These are phyloP conservation scores for Ceratocystis lukuohia DNA, from an alignment of 2,329 filamentous ascomycete genomes.

Conservation along the genomic window DNA sequence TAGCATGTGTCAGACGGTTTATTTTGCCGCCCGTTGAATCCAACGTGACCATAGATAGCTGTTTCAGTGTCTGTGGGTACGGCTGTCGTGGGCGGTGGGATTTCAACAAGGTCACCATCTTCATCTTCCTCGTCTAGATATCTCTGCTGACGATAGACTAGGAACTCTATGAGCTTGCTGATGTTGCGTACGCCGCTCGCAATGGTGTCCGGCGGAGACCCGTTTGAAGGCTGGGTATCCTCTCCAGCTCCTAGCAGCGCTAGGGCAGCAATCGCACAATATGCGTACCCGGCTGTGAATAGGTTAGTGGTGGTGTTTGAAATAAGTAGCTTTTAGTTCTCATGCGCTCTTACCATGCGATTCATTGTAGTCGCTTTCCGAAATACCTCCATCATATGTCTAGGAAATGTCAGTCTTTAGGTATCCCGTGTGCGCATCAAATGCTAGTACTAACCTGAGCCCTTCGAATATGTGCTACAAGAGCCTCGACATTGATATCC, in stretches of 20 bases:
- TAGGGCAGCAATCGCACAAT: conserved; percentile 70
- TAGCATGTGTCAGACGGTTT: conserved; percentile 94
- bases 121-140: conserved; percentile 40
- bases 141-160: conserved; percentile 50
- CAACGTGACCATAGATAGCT: conserved; percentile 38
- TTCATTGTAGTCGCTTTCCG: conserved; percentile 65
- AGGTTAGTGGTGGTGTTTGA: conserved; percentile 26
- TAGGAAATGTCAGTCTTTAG: conserved; percentile 26
- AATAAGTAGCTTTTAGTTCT: not conserved
- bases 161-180: conserved; percentile 36
- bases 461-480: conserved; percentile 56
- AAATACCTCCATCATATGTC: conserved; percentile 76
- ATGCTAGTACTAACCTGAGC: conserved; percentile 38
- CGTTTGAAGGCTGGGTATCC: conserved; percentile 14
- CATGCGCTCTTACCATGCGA: conserved; percentile 51
- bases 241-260: conserved; percentile 48
- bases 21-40: conserved; percentile 82
- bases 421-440: not conserved
- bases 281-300: conserved; percentile 61
- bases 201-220: conserved; percentile 19
- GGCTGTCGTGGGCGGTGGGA: conserved; percentile 10
- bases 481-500: conserved; percentile 60
- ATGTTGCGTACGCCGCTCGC: conserved; percentile 27
- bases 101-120: conserved; percentile 27
- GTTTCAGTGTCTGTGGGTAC: conserved; percentile 8